Base-by-base conservation (phyloP, 2,329 filamentous ascomycete genomes). In the Paracorniculantispora psalliotae region DNA sequence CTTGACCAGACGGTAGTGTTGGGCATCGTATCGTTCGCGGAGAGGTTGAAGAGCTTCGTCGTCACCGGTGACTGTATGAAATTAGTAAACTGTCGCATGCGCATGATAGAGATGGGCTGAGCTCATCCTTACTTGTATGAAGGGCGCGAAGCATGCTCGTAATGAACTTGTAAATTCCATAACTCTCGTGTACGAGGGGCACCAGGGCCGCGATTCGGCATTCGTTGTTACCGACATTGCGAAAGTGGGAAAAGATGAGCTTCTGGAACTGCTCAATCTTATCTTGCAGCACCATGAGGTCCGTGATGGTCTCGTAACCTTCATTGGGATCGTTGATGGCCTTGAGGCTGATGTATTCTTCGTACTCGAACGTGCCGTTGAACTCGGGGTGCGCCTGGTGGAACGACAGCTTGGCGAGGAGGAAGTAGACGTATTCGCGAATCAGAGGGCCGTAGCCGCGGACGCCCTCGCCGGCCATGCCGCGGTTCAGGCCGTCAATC, bases 201-300 rank as follows among this genome's bases (percentile, higher is more conserved):
- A 97, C 92, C 56, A 99, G 77, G 1, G 94, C 91, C 15, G 93
- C 96, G 68, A 99, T 99, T 62, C 93, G 85, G 73, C 93, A 97
- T 73, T 99, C 94, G 69, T 97, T 99, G 76, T 96, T 96, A 50
- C 89, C 87, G 26, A 92, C 90, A 64, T 87, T 86, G 61, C 92
- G 87, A 77, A 99, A 97, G 74, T 97, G 92, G 4, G 94, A 94
- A 76, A 97, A 99, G 69, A 97, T 94, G 64, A 99, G 82, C 77
- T 97, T 99, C 74, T 99, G 94, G 77, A 99, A 97, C 65, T 91
- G 88, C 75, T 99, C 94, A 66, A 99, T 99, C 80, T 96, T 93
- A 74, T 99, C 94, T 72, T 99, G 94, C 61, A 99, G 81, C 9
- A 87, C 89, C 92, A 97, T 97, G 57, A 99, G 83, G 74, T 99